These are phyloP conservation scores for Pisolithus sp. DNA, from an alignment of 768 basidiomycete species.

Conservation along the genomic window DNA sequence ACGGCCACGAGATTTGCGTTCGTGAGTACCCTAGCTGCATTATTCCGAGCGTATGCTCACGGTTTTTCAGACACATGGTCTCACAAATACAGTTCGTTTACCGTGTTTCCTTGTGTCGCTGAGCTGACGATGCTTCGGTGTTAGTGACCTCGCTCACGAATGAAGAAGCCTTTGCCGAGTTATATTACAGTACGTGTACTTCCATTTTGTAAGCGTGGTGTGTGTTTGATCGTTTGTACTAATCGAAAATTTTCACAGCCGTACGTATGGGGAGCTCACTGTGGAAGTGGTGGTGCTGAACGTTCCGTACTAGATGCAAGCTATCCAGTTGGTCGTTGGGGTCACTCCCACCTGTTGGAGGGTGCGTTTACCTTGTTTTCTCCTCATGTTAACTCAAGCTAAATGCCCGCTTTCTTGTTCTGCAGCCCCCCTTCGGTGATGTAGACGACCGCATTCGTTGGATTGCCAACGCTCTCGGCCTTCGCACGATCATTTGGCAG, in stretches of 20 bases:
- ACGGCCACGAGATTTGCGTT: conserved; percentile 57
- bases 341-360: conserved; percentile 59
- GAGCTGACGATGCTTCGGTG: not conserved
- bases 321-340: conserved; percentile 48
- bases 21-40: conserved; percentile 35
- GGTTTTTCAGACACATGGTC: conserved; percentile 26
- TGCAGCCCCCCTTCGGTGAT: conserved; percentile 60
- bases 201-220: not conserved
- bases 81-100: conserved; percentile 40
- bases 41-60: too few species aligned
- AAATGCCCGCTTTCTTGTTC: too few species aligned
- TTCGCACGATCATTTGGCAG: conserved; percentile 70
- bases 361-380: conserved; percentile 25
- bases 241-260: conserved; percentile 9
- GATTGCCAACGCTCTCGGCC: conserved; percentile 59
- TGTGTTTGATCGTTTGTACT: not conserved
- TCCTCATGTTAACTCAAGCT: not conserved
- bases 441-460: conserved; percentile 72
- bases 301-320: conserved; percentile 35
- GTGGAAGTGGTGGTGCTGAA: not conserved
- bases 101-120: not conserved
- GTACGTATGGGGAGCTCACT: conserved; percentile 12
- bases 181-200: conserved; percentile 56
- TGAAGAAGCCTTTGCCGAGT: conserved; percentile 66
- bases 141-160: conserved; percentile 56